Evolutionary conservation across 2,329 filamentous ascomycete genomes (phyloP).

Genomic region (Aspergillus clavatus): DNA sequence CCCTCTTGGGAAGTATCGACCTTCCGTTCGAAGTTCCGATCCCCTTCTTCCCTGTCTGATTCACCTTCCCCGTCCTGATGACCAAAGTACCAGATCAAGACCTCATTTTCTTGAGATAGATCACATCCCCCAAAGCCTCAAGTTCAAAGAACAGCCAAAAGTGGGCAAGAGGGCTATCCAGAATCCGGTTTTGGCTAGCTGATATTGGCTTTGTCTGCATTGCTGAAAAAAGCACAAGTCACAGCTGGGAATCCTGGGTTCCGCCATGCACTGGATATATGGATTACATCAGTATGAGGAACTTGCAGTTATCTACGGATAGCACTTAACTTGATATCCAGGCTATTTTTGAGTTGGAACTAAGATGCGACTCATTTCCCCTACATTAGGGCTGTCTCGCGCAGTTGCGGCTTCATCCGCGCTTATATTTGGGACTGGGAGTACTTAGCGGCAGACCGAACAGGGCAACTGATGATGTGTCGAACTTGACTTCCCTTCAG

Average conservation of each 20-base stretch:
- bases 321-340: too few species aligned
- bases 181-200: not conserved
- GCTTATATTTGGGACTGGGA: not conserved
- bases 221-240: too few species aligned
- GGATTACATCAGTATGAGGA: too few species aligned
- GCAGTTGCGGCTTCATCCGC: not conserved
- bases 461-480: not conserved
- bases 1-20: too few species aligned
- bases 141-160: not conserved
- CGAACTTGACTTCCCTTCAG: not conserved
- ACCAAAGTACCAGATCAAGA: not conserved
- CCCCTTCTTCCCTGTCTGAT: too few species aligned
- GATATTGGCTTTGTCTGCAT: not conserved
- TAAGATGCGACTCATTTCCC: slow-evolving; percentile 1
- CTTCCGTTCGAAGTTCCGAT: too few species aligned
- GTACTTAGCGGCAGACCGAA: not conserved
- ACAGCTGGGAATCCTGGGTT: not conserved
- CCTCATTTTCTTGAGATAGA: not conserved
- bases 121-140: not conserved
- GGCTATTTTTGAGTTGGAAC: slow-evolving; percentile 1
- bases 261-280: too few species aligned
- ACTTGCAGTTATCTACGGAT: too few species aligned
- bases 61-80: too few species aligned
- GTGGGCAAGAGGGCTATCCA: not conserved
- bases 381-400: slow-evolving; percentile 4